Base-by-base conservation (phyloP, 345 rosid genomes). In the Garcia nutans region DNA sequence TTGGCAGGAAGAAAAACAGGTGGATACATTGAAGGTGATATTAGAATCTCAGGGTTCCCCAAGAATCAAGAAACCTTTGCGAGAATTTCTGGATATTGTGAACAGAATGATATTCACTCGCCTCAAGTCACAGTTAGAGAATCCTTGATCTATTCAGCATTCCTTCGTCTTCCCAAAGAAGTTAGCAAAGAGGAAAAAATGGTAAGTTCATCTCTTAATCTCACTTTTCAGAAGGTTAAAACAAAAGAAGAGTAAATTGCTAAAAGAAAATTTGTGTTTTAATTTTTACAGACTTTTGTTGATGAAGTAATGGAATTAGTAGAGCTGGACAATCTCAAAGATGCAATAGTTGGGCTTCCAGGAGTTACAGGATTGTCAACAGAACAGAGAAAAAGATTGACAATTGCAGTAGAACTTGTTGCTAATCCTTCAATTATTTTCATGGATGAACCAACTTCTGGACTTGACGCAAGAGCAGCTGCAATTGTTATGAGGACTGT, bases 361-460 rank as follows among this genome's bases (percentile, higher is more conserved):
- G 96, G 96, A 75, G 73, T 91, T 26, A 82, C 91, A 63, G 98
- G 95, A 61, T 73, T 93, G 81, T 91, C 95, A 56, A 93, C 97
- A 19, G 98, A 93, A 68, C 98, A 93, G 67, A 85, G 97, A 68
- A 93, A 93, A 82, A 89, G 97, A 61, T 78, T 91, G 76, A 91
- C 98, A 13, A 91, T 93, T 17, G 97, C 98, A 1, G 92, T 90
- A 10, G 97, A 93, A 77, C 85, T 91, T 66, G 98, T 90, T 5
- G 90, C 97, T 17, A 93, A 93, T 73, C 97, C 97, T 19, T 90
- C 98, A 2, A 93, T 93, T 61, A 91, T 93, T 71, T 93, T 93
- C 86, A 93, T 93, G 97, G 97, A 93, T 64, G 98, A 93, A 76
- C 98, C 97, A 3, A 93, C 98, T 5, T 91, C 98, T 3, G 98